Percentiles rank a stretch among this genome's conserved stretches.
Conservation (phyloP, 495 filamentous ascomycete species). For the Patellaria atrata region DNA sequence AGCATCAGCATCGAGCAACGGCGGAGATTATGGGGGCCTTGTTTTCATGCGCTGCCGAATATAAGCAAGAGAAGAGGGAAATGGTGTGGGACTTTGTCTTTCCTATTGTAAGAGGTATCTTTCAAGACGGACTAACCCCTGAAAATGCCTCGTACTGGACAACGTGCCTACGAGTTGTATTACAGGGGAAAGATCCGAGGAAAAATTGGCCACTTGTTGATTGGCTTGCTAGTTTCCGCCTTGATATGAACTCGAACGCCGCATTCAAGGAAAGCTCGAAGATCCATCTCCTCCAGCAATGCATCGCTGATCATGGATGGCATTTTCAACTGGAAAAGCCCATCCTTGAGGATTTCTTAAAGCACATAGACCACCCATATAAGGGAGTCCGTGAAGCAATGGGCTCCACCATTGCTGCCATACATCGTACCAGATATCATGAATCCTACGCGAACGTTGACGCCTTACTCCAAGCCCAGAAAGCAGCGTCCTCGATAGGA, state of each 20-base stretch:
- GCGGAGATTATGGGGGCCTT: conserved; percentile 85
- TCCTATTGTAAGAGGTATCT: conserved; percentile 72
- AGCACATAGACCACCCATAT: conserved; percentile 92
- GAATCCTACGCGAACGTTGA: conserved; percentile 75
- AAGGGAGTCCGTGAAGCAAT: conserved; percentile 93
- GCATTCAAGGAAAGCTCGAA: conserved; percentile 99
- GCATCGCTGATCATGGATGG: conserved; percentile 81
- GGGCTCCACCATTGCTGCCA: conserved; percentile 71
- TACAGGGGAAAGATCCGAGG: conserved; percentile 74
- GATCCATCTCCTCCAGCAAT: conserved; percentile 79
- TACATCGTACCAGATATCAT: conserved; percentile 81
- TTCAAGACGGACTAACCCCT: conserved; percentile 79
- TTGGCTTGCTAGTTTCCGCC: conserved; percentile 66
- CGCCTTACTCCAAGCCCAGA: conserved; percentile 62
- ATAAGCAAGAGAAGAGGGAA: conserved; percentile 50
- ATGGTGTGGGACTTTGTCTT: conserved; percentile 79
- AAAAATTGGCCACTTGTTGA: conserved; percentile 75
- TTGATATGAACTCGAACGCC: conserved; percentile 91
- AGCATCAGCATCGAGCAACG: conserved; percentile 94
- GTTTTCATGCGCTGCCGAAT: conserved; percentile 58
- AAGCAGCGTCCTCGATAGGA: conserved; percentile 65
- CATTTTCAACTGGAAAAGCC: conserved; percentile 87
- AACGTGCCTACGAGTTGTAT: conserved; percentile 75
- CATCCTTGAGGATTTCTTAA: conserved; percentile 75
- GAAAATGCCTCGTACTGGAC: conserved; percentile 93